Evolutionary conservation across 768 basidiomycete genomes (phyloP), one percentile per base, ranked within the genome.

Genomic region (Russula emetica): DNA sequence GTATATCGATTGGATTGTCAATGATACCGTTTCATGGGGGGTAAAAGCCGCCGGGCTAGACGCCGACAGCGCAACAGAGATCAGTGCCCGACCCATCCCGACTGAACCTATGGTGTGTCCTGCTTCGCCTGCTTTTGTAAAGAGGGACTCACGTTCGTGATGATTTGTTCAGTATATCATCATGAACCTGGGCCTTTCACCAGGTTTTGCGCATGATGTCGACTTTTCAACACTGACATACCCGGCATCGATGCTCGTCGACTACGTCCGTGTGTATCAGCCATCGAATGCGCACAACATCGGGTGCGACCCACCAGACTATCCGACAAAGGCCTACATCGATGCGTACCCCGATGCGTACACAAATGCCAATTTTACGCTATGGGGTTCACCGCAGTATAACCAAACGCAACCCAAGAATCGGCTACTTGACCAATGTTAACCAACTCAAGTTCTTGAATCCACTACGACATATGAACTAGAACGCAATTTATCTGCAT

Each of bases 221-320:
- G 87, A 97, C 75, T 79, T 91, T 55, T 74, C 81, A 20, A 78
- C 87, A 63, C 76, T 96, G 24, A 77, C 75, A 20, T 94, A 92
- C 76, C 93, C 94, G 9, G 71, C 75, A 61, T 72, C 77, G 72
- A 86, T 97, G 90, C 78, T 77, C 54, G 78, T 96, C 47, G 92
- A 97, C 72, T 97, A 88, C 77, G 84, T 98, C 60, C 84, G 95
- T 26, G 90, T 98, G 9, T 98, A 97, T 74, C 95, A 97, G 72
- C 84, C 84, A 3, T 77, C 80, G 70, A 74, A 83, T 66, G 72
- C 80, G 34, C 79, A 84, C 62, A 95, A 94, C 72, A 80, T 92
- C 57, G 94, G 94, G 18, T 98, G 94, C 71, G 86, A 90, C 71
- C 94, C 94, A 14, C 71, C 75, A 51, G 81, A 83, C 50, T 88